phyloP scores from a whole-genome alignment of 768 basidiomycete genomes.

The Collybia mongolica region DNA sequence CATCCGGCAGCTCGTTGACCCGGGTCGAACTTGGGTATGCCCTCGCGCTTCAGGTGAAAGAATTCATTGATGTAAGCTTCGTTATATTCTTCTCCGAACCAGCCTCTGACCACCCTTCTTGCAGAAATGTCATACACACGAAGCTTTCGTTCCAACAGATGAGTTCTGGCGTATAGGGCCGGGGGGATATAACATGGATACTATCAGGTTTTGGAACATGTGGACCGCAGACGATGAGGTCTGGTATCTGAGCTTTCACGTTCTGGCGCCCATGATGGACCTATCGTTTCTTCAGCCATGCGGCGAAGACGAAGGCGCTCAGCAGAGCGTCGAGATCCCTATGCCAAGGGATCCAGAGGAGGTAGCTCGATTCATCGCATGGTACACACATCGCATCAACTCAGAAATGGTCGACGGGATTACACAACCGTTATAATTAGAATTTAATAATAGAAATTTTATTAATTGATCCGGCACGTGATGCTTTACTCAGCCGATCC shows the following conservation, averaged over 20 bases:
- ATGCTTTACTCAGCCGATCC: no score
- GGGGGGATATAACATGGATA: background rate
- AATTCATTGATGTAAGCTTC: background rate
- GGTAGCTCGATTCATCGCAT: no score
- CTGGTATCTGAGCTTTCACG: background rate
- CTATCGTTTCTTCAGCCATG: no score
- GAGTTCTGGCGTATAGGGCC: background rate
- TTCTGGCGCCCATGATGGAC: background rate
- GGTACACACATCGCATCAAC: no score
- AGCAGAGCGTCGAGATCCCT: no score
- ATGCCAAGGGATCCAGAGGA: no score
- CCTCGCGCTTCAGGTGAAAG: background rate
- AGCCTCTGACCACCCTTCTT: background rate
- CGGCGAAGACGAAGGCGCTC: no score
- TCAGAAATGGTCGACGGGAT: no score
- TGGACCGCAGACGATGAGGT: conserved; percentile 1
- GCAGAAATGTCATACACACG: background rate
- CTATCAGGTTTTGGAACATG: background rate
- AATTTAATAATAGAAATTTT: no score
- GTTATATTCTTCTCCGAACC: background rate
- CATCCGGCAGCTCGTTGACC: background rate
- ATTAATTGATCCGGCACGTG: no score
- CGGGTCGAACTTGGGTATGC: background rate
- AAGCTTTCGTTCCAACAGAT: background rate
- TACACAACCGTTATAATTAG: no score